Percentiles rank a stretch among this genome's conserved stretches.
These are phyloP conservation scores for Alternaria gansuensis DNA, from an alignment of 2,329 filamentous ascomycete genomes.

Conservation along the genomic window DNA sequence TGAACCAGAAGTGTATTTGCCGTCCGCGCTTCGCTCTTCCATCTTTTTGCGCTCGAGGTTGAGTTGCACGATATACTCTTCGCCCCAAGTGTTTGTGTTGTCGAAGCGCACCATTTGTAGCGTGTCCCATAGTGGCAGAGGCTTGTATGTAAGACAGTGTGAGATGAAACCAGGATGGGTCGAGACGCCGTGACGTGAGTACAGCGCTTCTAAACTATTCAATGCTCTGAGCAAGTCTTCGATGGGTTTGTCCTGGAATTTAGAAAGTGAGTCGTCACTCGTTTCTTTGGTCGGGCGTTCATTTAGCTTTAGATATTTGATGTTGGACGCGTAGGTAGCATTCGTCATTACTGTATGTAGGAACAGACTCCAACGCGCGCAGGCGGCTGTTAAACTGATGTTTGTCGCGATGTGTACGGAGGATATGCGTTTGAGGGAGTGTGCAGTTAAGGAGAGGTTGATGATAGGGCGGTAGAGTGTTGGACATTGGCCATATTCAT, in stretches of 20 bases:
- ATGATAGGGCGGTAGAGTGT: conserved; percentile 20
- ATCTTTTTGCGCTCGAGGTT: not conserved
- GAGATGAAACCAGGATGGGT: not conserved
- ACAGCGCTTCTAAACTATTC: conserved; percentile 3
- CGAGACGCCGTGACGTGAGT: not conserved
- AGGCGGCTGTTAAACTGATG: conserved; percentile 9
- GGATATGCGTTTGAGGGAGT: conserved; percentile 16
- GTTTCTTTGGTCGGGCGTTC: not conserved
- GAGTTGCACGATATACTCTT: conserved; percentile 11
- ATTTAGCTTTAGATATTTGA: conserved; percentile 15
- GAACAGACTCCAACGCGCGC: conserved; percentile 14
- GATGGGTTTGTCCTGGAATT: not conserved
- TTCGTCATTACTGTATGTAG: conserved; percentile 10
- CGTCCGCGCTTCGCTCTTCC: not conserved
- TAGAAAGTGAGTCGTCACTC: not conserved
- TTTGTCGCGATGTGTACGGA: conserved; percentile 17
- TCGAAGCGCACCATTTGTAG: conserved; percentile 4
- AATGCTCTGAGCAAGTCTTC: conserved; percentile 11
- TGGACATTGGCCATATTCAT: conserved; percentile 11
- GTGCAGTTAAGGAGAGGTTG: conserved; percentile 13
- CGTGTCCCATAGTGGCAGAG: conserved; percentile 12
- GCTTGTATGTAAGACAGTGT: not conserved
- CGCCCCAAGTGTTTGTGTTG: conserved; percentile 9
- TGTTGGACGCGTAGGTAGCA: conserved; percentile 9
- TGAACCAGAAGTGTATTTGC: not conserved